A percentile compares a stretch with the other conserved stretches of the same genome.
phyloP scores from a whole-genome alignment of 768 basidiomycete species.

The Tulasnella sp. region DNA sequence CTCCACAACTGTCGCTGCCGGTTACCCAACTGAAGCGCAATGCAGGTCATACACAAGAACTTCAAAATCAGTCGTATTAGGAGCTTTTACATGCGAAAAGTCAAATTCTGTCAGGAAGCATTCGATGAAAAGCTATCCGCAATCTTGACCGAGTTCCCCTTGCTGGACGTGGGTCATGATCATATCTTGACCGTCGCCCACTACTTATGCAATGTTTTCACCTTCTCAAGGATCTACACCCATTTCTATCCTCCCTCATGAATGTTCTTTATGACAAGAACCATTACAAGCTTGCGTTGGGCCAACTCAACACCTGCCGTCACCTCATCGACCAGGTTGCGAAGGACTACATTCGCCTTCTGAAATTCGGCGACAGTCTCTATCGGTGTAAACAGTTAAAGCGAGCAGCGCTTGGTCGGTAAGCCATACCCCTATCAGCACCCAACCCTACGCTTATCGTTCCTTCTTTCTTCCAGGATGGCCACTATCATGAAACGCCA shows the following conservation, averaged over 20 bases:
- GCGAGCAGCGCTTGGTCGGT: conserved; percentile 93
- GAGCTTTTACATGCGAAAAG: conserved; percentile 98
- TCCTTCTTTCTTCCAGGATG: conserved; percentile 48
- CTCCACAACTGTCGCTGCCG: neutral
- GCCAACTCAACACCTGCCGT: conserved; percentile 87
- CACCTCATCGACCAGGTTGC: conserved; percentile 96
- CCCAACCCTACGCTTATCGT: neutral
- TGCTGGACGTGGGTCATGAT: conserved; percentile 69
- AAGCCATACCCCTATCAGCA: conserved; percentile 25
- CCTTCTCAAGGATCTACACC: conserved; percentile 74
- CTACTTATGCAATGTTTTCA: neutral
- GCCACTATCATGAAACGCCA: conserved; percentile 97
- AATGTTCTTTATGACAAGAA: conserved; percentile 99
- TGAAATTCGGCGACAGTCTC: conserved; percentile 96
- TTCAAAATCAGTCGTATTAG: conserved; percentile 99
- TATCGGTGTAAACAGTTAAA: conserved; percentile 99
- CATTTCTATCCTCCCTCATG: conserved; percentile 88
- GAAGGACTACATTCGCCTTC: conserved; percentile 90
- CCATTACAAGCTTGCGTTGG: conserved; percentile 97
- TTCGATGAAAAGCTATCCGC: conserved; percentile 92
- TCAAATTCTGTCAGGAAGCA: conserved; percentile 94
- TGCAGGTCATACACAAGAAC: conserved; percentile 94
- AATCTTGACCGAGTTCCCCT: conserved; percentile 92
- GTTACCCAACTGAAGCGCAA: neutral
- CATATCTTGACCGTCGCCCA: neutral